These are phyloP conservation scores for Miscanthus lutarioriparius DNA, from an alignment of 176 grass and related monocot genomes.

Conservation along the genomic window DNA sequence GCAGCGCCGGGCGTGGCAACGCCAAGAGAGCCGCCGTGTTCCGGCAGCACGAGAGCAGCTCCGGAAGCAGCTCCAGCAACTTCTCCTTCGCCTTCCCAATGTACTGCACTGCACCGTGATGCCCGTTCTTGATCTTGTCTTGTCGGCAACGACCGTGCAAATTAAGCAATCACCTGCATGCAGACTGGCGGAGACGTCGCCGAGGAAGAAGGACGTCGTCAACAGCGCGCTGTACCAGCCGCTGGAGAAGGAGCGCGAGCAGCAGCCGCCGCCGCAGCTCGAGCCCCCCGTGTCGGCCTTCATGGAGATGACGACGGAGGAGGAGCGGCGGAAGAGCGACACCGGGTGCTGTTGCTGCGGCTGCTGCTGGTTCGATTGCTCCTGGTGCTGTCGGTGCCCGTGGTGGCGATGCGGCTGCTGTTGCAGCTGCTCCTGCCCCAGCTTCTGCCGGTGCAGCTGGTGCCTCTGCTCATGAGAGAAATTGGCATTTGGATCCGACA, in stretches of 20 bases:
- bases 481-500: neutral
- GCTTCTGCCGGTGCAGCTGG: conserved; percentile 29
- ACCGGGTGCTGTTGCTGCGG: conserved; percentile 42
- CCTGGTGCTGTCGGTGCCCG: conserved; percentile 31
- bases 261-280: neutral
- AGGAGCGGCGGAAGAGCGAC: conserved; percentile 29
- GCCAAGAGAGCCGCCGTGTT: neutral
- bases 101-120: conserved; percentile 5
- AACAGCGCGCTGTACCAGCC: conserved; percentile 28
- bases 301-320: conserved; percentile 55
- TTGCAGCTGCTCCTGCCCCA: conserved; percentile 12
- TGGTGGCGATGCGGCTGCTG: conserved; percentile 23
- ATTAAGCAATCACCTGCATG: neutral
- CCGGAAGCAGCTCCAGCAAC: conserved; percentile 57
- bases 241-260: conserved; percentile 20
- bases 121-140: neutral
- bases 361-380: conserved; percentile 50
- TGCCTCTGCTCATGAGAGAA: conserved; percentile 37
- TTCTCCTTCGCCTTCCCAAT: conserved; percentile 83
- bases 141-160: neutral
- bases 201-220: conserved; percentile 43
- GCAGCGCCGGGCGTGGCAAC: conserved; percentile 12
- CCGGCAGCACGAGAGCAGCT: conserved; percentile 41
- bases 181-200: conserved; percentile 44
- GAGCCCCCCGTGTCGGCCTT: neutral